phyloP scores from a whole-genome alignment of 2,329 filamentous ascomycete genomes.

The Penicillium sp. region DNA sequence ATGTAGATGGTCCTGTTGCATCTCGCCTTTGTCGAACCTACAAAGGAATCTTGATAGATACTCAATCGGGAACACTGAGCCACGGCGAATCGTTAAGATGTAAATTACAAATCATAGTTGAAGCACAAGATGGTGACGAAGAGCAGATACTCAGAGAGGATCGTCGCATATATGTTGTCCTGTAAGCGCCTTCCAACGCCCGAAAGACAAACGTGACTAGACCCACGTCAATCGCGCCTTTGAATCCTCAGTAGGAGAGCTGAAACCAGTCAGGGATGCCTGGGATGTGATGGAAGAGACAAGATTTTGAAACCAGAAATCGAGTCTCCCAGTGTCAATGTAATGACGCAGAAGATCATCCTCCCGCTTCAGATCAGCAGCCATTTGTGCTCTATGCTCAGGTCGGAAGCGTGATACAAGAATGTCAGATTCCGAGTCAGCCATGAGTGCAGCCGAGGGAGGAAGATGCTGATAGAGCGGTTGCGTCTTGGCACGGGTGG shows the following conservation, averaged over 20 bases:
- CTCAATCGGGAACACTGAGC: too few species aligned
- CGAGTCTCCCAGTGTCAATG: conserved; percentile 62
- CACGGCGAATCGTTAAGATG: too few species aligned
- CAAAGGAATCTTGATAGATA: too few species aligned
- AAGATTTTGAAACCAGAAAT: conserved; percentile 56
- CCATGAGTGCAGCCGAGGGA: conserved; percentile 28
- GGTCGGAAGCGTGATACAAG: conserved; percentile 51
- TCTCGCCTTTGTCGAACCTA: too few species aligned
- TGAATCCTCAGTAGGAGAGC: not conserved
- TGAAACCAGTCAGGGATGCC: conserved; percentile 1
- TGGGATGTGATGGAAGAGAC: conserved; percentile 18
- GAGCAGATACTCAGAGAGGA: too few species aligned
- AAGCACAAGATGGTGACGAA: too few species aligned
- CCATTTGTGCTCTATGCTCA: conserved; percentile 59
- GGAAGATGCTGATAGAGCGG: conserved; percentile 23
- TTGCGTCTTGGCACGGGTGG: conserved; percentile 11
- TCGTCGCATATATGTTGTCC: too few species aligned
- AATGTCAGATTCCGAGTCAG: conserved; percentile 45
- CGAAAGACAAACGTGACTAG: not conserved
- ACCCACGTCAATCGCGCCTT: conserved; percentile 8
- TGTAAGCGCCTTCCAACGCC: not conserved
- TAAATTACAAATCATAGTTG: too few species aligned
- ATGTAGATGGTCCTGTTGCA: too few species aligned
- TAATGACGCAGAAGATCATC: conserved; percentile 59
- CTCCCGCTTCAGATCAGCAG: conserved; percentile 67